Evolutionary conservation across 257 asterid species (phyloP).

Genomic region (Ehretia macrophylla): DNA sequence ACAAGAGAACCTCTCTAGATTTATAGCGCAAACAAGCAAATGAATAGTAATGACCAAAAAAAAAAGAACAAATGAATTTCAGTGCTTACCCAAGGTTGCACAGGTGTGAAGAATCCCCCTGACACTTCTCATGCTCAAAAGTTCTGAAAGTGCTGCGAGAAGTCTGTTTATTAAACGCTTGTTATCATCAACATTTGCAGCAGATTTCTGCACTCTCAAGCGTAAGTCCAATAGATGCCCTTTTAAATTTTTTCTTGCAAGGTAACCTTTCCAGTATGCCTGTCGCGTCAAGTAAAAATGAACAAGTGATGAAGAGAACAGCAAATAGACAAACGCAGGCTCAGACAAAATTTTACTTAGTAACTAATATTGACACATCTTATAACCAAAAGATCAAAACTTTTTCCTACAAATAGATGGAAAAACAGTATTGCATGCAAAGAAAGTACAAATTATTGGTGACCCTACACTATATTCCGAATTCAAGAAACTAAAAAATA

Average conservation of each 20-base stretch:
- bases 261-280: slow-evolving; percentile 90
- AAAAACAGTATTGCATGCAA: no score
- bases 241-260: slow-evolving; percentile 66
- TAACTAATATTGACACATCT: neutral
- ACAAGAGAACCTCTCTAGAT: neutral
- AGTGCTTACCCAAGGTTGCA: slow-evolving; percentile 66
- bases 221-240: slow-evolving; percentile 66
- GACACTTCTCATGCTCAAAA: slow-evolving; percentile 70
- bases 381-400: neutral
- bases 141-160: slow-evolving; percentile 77
- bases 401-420: no score
- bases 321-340: neutral
- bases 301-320: neutral
- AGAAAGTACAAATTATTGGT: no score
- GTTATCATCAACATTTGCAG: slow-evolving; percentile 80
- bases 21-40: neutral
- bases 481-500: no score
- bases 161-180: slow-evolving; percentile 87
- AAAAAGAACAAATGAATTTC: neutral
- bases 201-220: slow-evolving; percentile 74
- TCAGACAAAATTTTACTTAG: neutral
- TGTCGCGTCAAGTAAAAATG: slow-evolving; percentile 22
- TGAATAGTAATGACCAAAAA: no score
- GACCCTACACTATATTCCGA: no score
- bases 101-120: slow-evolving; percentile 84